Base-by-base conservation (phyloP, 192 early-diverging fungal species). In the Backusella psychrophila region DNA sequence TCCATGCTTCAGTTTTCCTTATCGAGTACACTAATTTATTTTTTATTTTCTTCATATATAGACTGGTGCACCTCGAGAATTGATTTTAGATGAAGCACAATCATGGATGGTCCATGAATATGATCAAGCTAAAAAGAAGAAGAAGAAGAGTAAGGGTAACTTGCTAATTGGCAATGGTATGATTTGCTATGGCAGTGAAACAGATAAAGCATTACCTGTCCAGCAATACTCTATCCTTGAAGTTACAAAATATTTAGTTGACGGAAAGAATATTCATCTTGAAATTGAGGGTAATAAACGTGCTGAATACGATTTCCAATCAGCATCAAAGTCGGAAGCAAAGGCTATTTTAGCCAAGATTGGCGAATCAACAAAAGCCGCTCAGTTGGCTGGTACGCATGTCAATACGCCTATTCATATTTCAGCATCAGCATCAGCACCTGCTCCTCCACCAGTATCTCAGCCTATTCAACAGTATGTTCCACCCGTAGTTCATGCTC, bases 61-160 rank as follows among this genome's bases (percentile, higher is more conserved):
- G 53, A 71, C 38, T 39, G 46, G 33, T 26, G n/a, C 68, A 44
- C 38, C 15, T 21, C 19, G 38, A 38, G 46, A 65, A 19, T 23
- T 66, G 17, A 72, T 52, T 42, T 14, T 38, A 46, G 82, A 80
- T 74, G 87, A 87, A 29, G 80, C 78, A 35, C 82, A 84, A 36
- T 84, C 83, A 35, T 89, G 89, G 89, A 80, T 79, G 36, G 85
- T 89, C n/a, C 81, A 88, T 73, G 89, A 91, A 84, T 75, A 86
- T 44, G 91, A 91, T 79, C 49, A 66, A 21, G 72, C 42, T 14
- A 93, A 93, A 77, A 91, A 91, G 81, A 94, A 94, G 79, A 93
- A 93, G 76, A 90, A 91, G 78, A 89, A 89, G 72, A 84, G 83
- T 33, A 89, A 89, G 71, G 89, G 93, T 19, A 89, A 85, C n/a